Evolutionary conservation across 2,329 filamentous ascomycete genomes (phyloP).

Genomic region (Fusarium sp.): DNA sequence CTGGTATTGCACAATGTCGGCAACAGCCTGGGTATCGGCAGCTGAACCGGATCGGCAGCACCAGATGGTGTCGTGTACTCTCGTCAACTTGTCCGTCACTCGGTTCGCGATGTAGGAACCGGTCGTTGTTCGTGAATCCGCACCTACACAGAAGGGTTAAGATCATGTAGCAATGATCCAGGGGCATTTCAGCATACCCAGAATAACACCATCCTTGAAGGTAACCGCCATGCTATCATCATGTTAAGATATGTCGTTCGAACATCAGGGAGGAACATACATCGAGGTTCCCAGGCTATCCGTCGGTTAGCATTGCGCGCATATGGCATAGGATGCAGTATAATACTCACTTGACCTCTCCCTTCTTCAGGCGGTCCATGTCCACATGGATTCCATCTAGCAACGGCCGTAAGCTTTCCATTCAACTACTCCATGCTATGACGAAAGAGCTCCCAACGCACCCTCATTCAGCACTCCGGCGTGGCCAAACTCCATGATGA

Average conservation of each 20-base stretch:
- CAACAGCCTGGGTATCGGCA: conserved; percentile 96
- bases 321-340: neutral
- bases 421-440: conserved; percentile 28
- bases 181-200: conserved; percentile 63
- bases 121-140: conserved; percentile 96
- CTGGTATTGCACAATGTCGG: conserved; percentile 98
- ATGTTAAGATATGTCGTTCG: conserved; percentile 40
- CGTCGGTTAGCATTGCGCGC: conserved; percentile 45
- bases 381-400: conserved; percentile 98
- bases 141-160: conserved; percentile 63
- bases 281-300: conserved; percentile 94
- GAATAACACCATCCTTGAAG: conserved; percentile 97
- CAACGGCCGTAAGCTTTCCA: conserved; percentile 36
- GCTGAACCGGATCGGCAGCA: conserved; percentile 98
- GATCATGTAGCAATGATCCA: neutral
- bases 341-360: conserved; percentile 91
- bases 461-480: conserved; percentile 73
- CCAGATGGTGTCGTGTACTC: conserved; percentile 99
- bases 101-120: conserved; percentile 98
- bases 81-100: conserved; percentile 98
- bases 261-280: conserved; percentile 63
- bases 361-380: conserved; percentile 98
- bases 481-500: conserved; percentile 70
- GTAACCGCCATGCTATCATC: conserved; percentile 91
- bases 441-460: conserved; percentile 48